Percentiles rank a stretch among this genome's conserved stretches.
These are phyloP conservation scores for Tolypocladium cylindrosporum DNA, from an alignment of 2,329 filamentous ascomycete species.

Conservation along the genomic window DNA sequence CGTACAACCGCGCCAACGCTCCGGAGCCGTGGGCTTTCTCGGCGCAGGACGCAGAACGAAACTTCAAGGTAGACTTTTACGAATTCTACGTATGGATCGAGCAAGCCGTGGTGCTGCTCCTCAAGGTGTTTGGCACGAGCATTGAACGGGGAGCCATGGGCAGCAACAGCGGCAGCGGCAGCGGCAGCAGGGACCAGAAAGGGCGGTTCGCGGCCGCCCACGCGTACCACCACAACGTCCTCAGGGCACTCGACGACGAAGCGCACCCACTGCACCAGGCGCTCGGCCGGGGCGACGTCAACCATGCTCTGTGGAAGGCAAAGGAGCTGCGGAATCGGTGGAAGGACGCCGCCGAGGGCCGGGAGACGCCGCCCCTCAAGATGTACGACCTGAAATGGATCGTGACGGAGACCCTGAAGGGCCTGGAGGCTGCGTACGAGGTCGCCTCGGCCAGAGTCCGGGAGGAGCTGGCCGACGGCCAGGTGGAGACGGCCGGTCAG, in stretches of 20 bases:
- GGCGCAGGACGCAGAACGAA: constrained; percentile 44
- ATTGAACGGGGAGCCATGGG: constrained; percentile 22
- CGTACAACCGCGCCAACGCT: constrained; percentile 40
- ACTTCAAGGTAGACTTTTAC: constrained; percentile 72
- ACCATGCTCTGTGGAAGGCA: constrained; percentile 49
- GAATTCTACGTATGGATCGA: constrained; percentile 68
- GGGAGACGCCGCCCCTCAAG: constrained; percentile 32
- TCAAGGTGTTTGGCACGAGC: constrained; percentile 51
- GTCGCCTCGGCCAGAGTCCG: constrained; percentile 37
- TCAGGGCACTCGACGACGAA: constrained; percentile 48
- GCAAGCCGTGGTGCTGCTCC: constrained; percentile 56
- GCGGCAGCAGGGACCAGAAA: constrained; percentile 9
- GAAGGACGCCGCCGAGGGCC: constrained; percentile 53
- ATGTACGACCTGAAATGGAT: constrained; percentile 54
- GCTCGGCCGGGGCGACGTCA: constrained; percentile 45
- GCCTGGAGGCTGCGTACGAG: constrained; percentile 47
- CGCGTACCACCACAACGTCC: constrained; percentile 60
- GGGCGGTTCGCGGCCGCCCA: constrained; percentile 23
- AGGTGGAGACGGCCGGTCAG: constrained; percentile 16
- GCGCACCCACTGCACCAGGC: constrained; percentile 45
- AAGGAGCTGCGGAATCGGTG: constrained; percentile 64
- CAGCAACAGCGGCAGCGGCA: constrained; percentile 16
- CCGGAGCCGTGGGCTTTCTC: constrained; percentile 24
- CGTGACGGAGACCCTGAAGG: constrained; percentile 43
- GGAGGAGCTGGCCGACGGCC: constrained; percentile 30